phyloP scores from a whole-genome alignment of 2,329 filamentous ascomycete genomes.

The Fusarium concolor region DNA sequence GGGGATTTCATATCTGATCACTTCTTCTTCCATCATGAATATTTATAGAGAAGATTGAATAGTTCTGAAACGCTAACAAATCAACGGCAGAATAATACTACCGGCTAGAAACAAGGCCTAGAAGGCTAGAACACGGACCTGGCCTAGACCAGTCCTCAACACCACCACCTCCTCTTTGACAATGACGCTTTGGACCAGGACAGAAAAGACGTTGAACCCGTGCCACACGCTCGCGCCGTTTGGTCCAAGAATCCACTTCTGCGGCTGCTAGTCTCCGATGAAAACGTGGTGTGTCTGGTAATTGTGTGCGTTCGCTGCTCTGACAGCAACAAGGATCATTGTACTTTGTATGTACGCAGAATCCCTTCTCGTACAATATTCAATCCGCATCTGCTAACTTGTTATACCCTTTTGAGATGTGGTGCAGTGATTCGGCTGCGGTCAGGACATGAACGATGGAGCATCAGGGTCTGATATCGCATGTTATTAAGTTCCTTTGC shows the following conservation, averaged over 20 bases:
- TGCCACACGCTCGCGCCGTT: slow-evolving; percentile 30
- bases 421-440: slow-evolving; percentile 18
- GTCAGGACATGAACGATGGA: slow-evolving; percentile 31
- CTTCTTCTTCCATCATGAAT: background rate
- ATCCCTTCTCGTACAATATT: slow-evolving; percentile 21
- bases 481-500: slow-evolving; percentile 32
- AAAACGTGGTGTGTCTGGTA: slow-evolving; percentile 23
- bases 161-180: background rate
- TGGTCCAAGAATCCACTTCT: slow-evolving; percentile 30
- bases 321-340: slow-evolving; percentile 17
- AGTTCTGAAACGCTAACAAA: background rate
- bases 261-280: slow-evolving; percentile 22
- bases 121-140: slow-evolving; percentile 29
- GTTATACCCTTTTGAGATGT: slow-evolving; percentile 26
- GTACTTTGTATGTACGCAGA: slow-evolving; percentile 10
- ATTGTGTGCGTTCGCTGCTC: slow-evolving; percentile 8
- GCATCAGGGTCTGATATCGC: slow-evolving; percentile 23
- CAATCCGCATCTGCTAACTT: slow-evolving; percentile 21
- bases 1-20: background rate
- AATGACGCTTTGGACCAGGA: slow-evolving; percentile 4
- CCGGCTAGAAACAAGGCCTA: slow-evolving; percentile 2
- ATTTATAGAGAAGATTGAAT: background rate
- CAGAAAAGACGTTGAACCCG: slow-evolving; percentile 40
- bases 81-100: slow-evolving; percentile 1
- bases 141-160: slow-evolving; percentile 12